phyloP scores from a whole-genome alignment of 129 eudicot species.

The Lonicera japonica region DNA sequence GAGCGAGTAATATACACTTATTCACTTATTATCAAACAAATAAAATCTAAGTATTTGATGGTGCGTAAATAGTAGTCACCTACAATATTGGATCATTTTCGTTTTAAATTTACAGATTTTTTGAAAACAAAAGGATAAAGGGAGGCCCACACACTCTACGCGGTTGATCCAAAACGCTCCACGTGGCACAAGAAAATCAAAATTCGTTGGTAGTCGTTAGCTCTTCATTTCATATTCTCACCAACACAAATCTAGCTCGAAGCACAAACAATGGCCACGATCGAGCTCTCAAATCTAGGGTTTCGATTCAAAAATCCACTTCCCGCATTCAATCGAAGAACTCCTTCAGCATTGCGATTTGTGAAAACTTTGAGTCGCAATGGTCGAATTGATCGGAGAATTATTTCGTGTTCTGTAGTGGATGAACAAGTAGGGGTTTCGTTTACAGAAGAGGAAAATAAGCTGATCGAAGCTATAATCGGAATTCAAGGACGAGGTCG shows the following conservation, averaged over 20 bases:
- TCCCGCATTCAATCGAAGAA: neutral
- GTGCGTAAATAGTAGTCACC: too few species aligned
- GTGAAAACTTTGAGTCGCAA: constrained; percentile 6
- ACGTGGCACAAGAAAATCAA: constrained; percentile 8
- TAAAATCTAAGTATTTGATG: too few species aligned
- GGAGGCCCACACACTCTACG: neutral
- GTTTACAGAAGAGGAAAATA: constrained; percentile 60
- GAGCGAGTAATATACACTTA: too few species aligned
- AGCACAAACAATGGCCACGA: constrained; percentile 32
- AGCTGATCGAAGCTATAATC: constrained; percentile 56
- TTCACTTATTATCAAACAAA: too few species aligned
- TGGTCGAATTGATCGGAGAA: neutral
- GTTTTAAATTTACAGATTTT: too few species aligned
- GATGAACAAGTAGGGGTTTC: constrained; percentile 17
- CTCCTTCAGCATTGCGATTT: constrained; percentile 8
- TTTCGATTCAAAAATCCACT: constrained; percentile 32
- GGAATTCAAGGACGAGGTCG: constrained; percentile 99
- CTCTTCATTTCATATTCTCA: neutral
- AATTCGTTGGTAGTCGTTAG: constrained; percentile 34
- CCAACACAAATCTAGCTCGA: neutral
- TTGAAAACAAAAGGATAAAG: too few species aligned
- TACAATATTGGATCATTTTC: too few species aligned
- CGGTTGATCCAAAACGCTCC: constrained; percentile 1
- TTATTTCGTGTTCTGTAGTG: constrained; percentile 29
- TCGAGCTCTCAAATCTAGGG: constrained; percentile 38